Evolutionary conservation across 2,329 filamentous ascomycete genomes (phyloP).

Genomic region (Allantophomopsis lycopodina): DNA sequence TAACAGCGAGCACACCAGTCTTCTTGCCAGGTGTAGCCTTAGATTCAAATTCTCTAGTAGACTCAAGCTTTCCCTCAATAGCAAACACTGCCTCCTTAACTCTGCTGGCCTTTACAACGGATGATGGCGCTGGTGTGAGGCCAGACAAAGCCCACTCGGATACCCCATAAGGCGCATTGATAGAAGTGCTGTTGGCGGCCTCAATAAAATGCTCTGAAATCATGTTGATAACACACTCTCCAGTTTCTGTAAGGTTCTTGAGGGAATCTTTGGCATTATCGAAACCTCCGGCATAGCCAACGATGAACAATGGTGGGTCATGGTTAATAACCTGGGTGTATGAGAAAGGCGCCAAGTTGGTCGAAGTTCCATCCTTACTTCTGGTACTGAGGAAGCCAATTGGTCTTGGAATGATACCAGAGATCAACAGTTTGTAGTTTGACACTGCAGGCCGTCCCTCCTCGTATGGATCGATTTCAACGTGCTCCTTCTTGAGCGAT

Average conservation of each 20-base stretch:
- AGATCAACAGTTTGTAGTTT: conserved; percentile 92
- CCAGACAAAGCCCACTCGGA: conserved; percentile 74
- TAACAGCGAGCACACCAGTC: conserved; percentile 58
- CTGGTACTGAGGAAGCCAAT: conserved; percentile 51
- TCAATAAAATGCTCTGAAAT: conserved; percentile 76
- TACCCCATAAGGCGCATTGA: conserved; percentile 64
- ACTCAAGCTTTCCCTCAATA: conserved; percentile 68
- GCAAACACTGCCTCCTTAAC: conserved; percentile 75
- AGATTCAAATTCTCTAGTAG: conserved; percentile 66
- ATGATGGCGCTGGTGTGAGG: conserved; percentile 53
- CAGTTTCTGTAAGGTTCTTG: conserved; percentile 51
- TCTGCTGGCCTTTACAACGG: conserved; percentile 54
- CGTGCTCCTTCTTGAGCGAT: conserved; percentile 39
- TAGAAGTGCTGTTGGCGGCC: conserved; percentile 68
- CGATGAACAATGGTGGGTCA: conserved; percentile 73
- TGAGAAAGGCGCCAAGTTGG: conserved; percentile 77
- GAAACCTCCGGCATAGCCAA: conserved; percentile 32
- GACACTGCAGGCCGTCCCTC: conserved; percentile 48
- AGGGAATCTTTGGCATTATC: conserved; percentile 63
- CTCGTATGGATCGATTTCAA: conserved; percentile 71
- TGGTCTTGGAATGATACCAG: conserved; percentile 68
- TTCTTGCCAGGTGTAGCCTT: conserved; percentile 56
- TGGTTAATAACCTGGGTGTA: conserved; percentile 77
- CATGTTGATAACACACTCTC: conserved; percentile 78
- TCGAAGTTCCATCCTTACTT: conserved; percentile 42